A percentile compares a stretch with the other conserved stretches of the same genome.
phyloP scores from a whole-genome alignment of 345 rosid genomes.

The Rubroshorea leprosula region DNA sequence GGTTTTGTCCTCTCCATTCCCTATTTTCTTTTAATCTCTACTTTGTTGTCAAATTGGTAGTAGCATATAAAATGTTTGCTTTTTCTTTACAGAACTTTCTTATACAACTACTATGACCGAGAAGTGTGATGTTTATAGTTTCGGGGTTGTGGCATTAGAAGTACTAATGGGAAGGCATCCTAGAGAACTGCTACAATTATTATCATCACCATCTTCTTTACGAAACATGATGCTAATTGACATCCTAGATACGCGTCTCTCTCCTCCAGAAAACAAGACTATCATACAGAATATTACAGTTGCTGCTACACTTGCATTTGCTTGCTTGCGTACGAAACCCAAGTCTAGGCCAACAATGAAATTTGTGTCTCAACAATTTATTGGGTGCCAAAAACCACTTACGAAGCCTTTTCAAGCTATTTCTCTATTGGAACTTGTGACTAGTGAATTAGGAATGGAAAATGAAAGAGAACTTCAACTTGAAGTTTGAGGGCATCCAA shows the following conservation, averaged over 20 bases:
- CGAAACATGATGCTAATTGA: conserved; percentile 8
- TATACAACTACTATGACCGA: not conserved
- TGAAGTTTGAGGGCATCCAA: not conserved
- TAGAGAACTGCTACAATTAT: conserved; percentile 7
- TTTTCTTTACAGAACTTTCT: not conserved
- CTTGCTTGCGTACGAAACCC: conserved; percentile 9
- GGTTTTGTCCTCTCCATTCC: not conserved
- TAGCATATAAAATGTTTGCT: not conserved
- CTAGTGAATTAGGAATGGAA: not conserved
- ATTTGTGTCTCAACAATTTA: not conserved
- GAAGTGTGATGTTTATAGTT: conserved; percentile 2
- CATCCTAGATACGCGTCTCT: conserved; percentile 12
- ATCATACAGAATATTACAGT: not conserved
- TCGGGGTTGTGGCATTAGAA: not conserved
- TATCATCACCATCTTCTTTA: conserved; percentile 3
- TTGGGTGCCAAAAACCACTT: not conserved
- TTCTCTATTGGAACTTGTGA: not conserved
- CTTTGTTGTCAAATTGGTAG: too few relatives aligned
- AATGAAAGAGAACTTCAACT: not conserved
- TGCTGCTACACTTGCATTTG: not conserved
- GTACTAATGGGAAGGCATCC: conserved; percentile 17
- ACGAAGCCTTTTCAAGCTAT: not conserved
- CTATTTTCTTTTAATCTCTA: too few relatives aligned
- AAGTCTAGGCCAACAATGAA: conserved; percentile 18
- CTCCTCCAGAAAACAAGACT: not conserved